Conservation (phyloP, 1,284 basidiomycete species). For the Quambalaria eucalypti region DNA sequence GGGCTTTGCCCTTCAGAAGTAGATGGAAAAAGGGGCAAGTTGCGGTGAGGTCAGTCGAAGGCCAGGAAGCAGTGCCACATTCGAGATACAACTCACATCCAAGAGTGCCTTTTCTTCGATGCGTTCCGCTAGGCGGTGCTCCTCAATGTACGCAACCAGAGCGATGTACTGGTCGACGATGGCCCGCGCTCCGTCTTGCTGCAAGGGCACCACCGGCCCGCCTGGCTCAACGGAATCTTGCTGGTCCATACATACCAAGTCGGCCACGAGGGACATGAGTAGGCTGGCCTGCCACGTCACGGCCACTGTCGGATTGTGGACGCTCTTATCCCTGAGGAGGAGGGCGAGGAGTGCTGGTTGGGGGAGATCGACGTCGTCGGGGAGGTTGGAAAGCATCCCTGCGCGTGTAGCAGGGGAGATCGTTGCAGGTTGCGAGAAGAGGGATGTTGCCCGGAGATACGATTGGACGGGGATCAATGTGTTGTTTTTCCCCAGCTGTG, state of each 20-base stretch:
- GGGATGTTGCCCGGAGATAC: constrained; percentile 14
- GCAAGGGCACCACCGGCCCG: too few relatives aligned
- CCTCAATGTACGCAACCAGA: constrained; percentile 20
- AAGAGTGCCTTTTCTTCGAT: constrained; percentile 23
- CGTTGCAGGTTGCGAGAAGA: not conserved
- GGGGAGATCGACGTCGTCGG: not conserved
- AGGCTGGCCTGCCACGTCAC: constrained; percentile 7
- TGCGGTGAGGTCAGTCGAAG: too few relatives aligned
- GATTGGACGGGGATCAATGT: constrained; percentile 14
- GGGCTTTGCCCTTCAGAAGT: constrained; percentile 20
- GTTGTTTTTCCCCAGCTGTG: not conserved
- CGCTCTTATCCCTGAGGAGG: not conserved
- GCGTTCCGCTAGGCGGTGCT: constrained; percentile 11
- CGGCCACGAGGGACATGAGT: constrained; percentile 10
- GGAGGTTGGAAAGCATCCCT: not conserved
- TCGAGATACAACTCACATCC: constrained; percentile 12
- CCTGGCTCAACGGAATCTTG: too few relatives aligned
- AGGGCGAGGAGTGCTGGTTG: constrained; percentile 1
- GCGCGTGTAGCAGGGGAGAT: not conserved
- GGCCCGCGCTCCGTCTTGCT: too few relatives aligned
- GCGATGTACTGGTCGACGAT: not conserved
- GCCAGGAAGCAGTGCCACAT: too few relatives aligned
- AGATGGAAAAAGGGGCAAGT: not conserved
- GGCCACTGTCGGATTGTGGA: constrained; percentile 6
- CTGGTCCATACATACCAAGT: not conserved